These are phyloP conservation scores for Rutstroemia sp. DNA, from an alignment of 2,329 filamentous ascomycete genomes.

Conservation along the genomic window DNA sequence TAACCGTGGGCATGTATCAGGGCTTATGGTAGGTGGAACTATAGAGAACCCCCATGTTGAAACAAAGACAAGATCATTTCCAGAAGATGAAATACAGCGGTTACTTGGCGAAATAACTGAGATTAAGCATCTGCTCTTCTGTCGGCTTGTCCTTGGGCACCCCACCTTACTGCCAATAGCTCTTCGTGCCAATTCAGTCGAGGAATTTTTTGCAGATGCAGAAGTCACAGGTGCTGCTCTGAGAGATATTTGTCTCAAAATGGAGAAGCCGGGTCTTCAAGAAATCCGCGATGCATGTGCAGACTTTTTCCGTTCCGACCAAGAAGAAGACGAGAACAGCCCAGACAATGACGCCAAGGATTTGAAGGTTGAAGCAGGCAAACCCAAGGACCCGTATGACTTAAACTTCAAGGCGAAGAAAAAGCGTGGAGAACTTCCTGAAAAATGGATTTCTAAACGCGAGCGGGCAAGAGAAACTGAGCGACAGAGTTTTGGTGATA, in stretches of 20 bases:
- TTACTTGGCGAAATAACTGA: slow-evolving; percentile 39
- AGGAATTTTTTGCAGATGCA: slow-evolving; percentile 37
- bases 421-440: slow-evolving; percentile 19
- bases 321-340: slow-evolving; percentile 31
- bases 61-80: slow-evolving; percentile 32
- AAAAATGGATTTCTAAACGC: slow-evolving; percentile 18
- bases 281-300: slow-evolving; percentile 44
- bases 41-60: slow-evolving; percentile 17
- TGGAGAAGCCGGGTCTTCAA: slow-evolving; percentile 41
- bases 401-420: background rate
- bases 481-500: slow-evolving; percentile 19
- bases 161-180: slow-evolving; percentile 39
- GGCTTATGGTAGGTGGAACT: slow-evolving; percentile 31
- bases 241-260: slow-evolving; percentile 39
- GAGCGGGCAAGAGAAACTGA: slow-evolving; percentile 17
- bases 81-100: slow-evolving; percentile 36
- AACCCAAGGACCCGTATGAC: slow-evolving; percentile 6
- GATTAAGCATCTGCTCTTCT: slow-evolving; percentile 43
- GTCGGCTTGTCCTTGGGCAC: slow-evolving; percentile 39
- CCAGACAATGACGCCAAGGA: slow-evolving; percentile 25
- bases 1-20: slow-evolving; percentile 28
- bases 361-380: background rate
- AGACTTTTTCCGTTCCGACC: slow-evolving; percentile 37
- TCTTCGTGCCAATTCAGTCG: slow-evolving; percentile 35
- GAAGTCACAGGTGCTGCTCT: slow-evolving; percentile 37